Evolutionary conservation across 75 land plant species (phyloP), one percentile per base, ranked within the genome.

Genomic region (Sequoia sempervirens): DNA sequence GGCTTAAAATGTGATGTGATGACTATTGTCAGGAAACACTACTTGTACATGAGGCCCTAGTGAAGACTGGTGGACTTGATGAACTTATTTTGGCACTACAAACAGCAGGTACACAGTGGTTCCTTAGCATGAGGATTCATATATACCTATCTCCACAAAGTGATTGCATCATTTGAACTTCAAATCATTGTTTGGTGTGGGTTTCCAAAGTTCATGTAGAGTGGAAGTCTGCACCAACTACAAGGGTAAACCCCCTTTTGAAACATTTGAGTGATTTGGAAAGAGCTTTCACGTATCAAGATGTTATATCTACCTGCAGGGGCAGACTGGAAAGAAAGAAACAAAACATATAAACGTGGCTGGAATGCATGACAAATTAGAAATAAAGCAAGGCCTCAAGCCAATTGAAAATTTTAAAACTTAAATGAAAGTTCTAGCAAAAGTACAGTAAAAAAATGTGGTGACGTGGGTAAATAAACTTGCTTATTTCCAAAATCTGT

Each of bases 1-100:
- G 83, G 32, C 43, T 41, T 26, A 70, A 70, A 69, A 41, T 82
- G 36, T 52, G 38, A 37, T n/a, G 5, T 52, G 53, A 47, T 85
- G 47, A 38, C 7, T 17, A 28, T 89, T 54, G 45, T 32, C 90
- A 97, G 99, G 99, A 98, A 91, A 98, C 99, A 14, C 90, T 98
- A 66, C 94, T 98, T 46, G 94, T 96, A 5, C 99, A 98, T 87
- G 88, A 93, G 87, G 85, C 90, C 80, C 64, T 98, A 34, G 37
- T 84, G 32, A 86, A 83, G 40, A 85, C 84, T 82, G 93, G 93
- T 13, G 90, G 88, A 2, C 84, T 96, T 69, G 83, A 87, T 81
- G 92, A 89, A 50, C 90, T 98, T 69, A 12, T 89, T 61, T 54
- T 85, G 7, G 94, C 93, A 32, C 91, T 98, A 10, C 85, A 86